Conservation (phyloP, 2,329 filamentous ascomycete genomes). For the Colletotrichum tamarilloi region DNA sequence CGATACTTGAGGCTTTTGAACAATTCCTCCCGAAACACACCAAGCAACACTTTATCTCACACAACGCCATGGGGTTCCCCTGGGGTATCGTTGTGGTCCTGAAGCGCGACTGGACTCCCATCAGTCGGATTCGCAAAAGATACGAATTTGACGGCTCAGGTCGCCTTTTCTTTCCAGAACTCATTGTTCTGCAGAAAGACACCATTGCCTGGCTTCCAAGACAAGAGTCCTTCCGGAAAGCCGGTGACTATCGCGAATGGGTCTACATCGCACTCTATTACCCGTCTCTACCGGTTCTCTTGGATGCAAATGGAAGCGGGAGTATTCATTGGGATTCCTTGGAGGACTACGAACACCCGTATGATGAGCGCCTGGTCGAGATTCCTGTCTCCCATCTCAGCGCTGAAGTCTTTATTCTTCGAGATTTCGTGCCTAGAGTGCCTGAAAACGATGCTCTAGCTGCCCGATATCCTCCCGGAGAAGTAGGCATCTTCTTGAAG, state of each 20-base stretch:
- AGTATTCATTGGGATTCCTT: not conserved
- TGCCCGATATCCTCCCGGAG: not conserved
- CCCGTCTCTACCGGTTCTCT: too few species aligned
- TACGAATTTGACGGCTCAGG: too few species aligned
- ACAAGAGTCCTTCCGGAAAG: not conserved
- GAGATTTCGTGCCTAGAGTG: not conserved
- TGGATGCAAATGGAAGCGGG: too few species aligned
- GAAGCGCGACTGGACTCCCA: not conserved
- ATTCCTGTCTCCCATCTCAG: not conserved
- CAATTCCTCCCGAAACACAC: not conserved
- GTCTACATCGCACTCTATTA: not conserved
- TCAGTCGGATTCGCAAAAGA: not conserved
- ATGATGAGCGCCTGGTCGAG: not conserved
- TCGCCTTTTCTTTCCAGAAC: too few species aligned
- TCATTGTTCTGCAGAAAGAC: not conserved
- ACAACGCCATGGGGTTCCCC: not conserved
- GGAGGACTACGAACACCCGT: not conserved
- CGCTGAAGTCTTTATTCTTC: not conserved
- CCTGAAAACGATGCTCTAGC: not conserved
- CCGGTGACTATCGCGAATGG: not conserved
- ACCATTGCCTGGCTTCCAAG: not conserved
- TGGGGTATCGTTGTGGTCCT: not conserved
- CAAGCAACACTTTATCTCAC: not conserved
- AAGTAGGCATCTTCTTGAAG: not conserved
- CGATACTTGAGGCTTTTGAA: not conserved